These are phyloP conservation scores for Grammothele lineata DNA, from an alignment of 768 basidiomycete genomes.

Conservation along the genomic window DNA sequence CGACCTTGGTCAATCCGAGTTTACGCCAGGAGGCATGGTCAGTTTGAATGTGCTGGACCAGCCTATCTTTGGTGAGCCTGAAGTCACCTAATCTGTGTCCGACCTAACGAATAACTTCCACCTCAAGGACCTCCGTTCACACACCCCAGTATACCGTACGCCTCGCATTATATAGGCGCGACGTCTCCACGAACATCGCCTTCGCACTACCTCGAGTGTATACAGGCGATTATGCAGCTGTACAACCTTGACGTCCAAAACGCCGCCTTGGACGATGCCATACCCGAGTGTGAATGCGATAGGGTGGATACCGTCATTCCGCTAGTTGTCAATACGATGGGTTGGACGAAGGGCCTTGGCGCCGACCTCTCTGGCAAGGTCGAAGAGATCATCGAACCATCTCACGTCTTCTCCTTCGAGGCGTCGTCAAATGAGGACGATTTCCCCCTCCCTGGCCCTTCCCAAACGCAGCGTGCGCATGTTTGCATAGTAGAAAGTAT, in stretches of 20 bases:
- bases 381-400: constrained; percentile 59
- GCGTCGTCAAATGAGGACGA: constrained; percentile 6
- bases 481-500: constrained; percentile 37
- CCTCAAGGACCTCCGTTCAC: constrained; percentile 82
- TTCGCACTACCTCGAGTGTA: constrained; percentile 65
- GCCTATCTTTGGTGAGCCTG: constrained; percentile 64
- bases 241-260: constrained; percentile 69
- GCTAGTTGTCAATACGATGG: constrained; percentile 92
- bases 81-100: too few species aligned
- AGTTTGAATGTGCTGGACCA: constrained; percentile 67
- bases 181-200: constrained; percentile 77
- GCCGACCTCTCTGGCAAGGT: constrained; percentile 72
- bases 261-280: constrained; percentile 26
- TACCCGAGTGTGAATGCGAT: constrained; percentile 23
- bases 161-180: constrained; percentile 80
- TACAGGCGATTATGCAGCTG: constrained; percentile 60
- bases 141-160: constrained; percentile 65
- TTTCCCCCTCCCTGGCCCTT: too few species aligned
- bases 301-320: constrained; percentile 57
- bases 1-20: constrained; percentile 93
- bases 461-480: too few species aligned
- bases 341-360: constrained; percentile 94
- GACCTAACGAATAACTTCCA: not conserved
- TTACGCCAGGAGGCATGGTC: constrained; percentile 83
- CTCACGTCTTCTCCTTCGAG: constrained; percentile 52